Percentiles rank a stretch among this genome's conserved stretches.
Conservation (phyloP, 83 land plant genomes). For the Picea abies region DNA sequence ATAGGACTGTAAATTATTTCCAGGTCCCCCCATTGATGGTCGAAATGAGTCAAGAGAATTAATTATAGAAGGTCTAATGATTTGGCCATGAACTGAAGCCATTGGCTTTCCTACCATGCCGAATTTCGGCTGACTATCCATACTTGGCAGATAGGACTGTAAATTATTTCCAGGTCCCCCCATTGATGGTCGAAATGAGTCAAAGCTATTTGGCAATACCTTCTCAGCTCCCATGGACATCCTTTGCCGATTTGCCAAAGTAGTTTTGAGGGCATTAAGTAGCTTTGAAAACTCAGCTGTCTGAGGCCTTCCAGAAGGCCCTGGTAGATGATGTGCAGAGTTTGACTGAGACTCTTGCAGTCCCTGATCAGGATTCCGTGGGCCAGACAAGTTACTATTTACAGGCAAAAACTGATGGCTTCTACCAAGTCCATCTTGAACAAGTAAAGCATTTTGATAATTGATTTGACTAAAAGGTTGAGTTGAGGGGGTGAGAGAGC, state of each 20-base stretch:
- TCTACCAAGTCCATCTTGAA: constrained; percentile 2
- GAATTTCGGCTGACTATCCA: constrained; percentile 9
- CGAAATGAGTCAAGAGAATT: constrained; percentile 16
- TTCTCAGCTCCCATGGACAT: constrained; percentile 1
- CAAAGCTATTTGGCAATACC: background rate
- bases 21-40: constrained; percentile 4
- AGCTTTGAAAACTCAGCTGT: constrained; percentile 9
- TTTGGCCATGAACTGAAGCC: background rate
- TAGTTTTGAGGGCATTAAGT: constrained; percentile 7
- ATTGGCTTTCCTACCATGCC: constrained; percentile 4
- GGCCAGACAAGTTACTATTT: background rate
- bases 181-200: constrained; percentile 8
- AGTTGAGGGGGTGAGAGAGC: background rate
- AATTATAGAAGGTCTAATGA: background rate
- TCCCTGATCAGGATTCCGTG: background rate
- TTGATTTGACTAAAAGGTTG: background rate
- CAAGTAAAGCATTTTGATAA: constrained; percentile 14
- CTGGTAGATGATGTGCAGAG: background rate
- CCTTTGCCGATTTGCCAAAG: background rate
- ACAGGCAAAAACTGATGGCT: constrained; percentile 6
- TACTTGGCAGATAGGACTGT: constrained; percentile 1
- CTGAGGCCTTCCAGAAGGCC: constrained; percentile 10
- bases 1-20: background rate
- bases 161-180: background rate
- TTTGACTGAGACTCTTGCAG: constrained; percentile 6